Conservation (phyloP, 75 land plant genomes). For the Cunninghamia lanceolata region DNA sequence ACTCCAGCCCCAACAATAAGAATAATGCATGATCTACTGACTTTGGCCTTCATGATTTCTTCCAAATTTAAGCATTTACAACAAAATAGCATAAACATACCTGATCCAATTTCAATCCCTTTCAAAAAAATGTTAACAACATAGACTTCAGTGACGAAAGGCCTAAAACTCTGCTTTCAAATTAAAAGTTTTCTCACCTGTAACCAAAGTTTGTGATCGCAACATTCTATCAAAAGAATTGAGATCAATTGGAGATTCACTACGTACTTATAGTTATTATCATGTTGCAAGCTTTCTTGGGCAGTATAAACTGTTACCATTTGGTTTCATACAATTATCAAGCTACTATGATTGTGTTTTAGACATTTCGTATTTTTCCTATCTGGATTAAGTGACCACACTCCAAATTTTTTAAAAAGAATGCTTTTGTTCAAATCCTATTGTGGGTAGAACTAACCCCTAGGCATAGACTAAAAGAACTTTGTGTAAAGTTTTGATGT, state of each 20-base stretch:
- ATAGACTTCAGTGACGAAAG: neutral
- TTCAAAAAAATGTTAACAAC: neutral
- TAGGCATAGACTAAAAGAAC: neutral
- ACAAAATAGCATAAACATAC: neutral
- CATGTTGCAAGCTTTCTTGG: neutral
- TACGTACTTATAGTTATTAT: neutral
- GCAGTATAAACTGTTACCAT: neutral
- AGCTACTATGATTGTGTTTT: neutral
- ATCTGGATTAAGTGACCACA: neutral
- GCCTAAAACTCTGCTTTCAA: neutral
- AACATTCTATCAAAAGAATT: neutral
- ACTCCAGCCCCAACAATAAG: neutral
- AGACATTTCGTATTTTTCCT: neutral
- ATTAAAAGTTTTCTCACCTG: neutral
- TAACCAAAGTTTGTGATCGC: neutral
- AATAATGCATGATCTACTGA: neutral
- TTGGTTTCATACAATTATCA: neutral
- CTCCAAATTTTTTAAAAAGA: neutral
- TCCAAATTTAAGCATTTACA: neutral
- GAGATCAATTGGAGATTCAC: neutral
- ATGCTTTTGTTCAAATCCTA: neutral
- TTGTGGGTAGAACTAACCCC: neutral
- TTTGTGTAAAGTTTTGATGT: neutral
- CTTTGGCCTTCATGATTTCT: neutral
- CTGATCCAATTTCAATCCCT: neutral